Evolutionary conservation across 2,329 filamentous ascomycete species (phyloP), one percentile per base, ranked within the genome.

Genomic region (Lasiodiplodia sp.): DNA sequence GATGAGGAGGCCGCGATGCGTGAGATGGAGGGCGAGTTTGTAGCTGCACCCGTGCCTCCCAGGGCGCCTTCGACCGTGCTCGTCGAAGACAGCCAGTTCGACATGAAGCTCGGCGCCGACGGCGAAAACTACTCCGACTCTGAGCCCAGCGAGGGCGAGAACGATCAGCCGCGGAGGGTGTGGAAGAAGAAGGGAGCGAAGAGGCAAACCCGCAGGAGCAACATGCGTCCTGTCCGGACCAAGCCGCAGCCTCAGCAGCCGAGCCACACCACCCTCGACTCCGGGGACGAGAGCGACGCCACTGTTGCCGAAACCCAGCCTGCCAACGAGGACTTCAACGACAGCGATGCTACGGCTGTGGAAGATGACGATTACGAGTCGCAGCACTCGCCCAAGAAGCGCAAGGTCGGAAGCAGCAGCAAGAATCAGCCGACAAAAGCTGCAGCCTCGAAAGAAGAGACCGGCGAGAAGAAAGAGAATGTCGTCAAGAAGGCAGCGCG

Each of bases 111-210:
- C 4, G 83, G 82, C 16, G 82, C 82, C 49, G 83, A 85, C 71
- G 76, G 78, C 31, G 77, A 73, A 25, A 71, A 76, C 12, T 78
- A 78, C 34, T 91, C 91, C 60, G 89, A 91, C 68, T 64, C 60
- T 16, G 60, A 64, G n/a, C 88, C 91, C 68, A 89, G 90, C 73
- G 85, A 87, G n/a, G 85, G 86, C 47, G 80, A 82, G 3, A 38
- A 25, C 47, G 81, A 88, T 73, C 83, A 86, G 70, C 89, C 89
- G 2, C 77, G 89, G 47, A 87, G 85, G 66, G 79, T 87, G 1
- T 95, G 87, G 83, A 95, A 94, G 84, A 96, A 96, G 86, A 92
- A 92, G 82, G 92, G 92, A 0, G 87, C 92, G 77, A 96, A 96
- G 83, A 85, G 92, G 70, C 93, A 92, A 67, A 95, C 92, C 3